phyloP scores from a whole-genome alignment of 1,284 basidiomycete species.

The Sporisorium iseilematis-ciliati region DNA sequence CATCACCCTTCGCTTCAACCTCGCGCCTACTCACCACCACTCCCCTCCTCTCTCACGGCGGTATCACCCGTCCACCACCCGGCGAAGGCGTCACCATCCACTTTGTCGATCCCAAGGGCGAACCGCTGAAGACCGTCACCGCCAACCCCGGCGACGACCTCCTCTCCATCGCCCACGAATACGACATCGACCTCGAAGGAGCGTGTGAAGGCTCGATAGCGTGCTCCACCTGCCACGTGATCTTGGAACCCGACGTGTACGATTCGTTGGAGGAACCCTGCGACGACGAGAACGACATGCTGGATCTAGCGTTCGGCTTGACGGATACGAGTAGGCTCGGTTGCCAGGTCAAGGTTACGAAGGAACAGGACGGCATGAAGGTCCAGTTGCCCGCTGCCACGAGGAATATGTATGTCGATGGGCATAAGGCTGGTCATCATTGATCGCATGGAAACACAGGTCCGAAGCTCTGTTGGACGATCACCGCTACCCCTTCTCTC shows the following conservation, averaged over 20 bases:
- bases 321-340: slow-evolving; percentile 81
- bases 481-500: not conserved
- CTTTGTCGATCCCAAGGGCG: slow-evolving; percentile 89
- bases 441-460: not conserved
- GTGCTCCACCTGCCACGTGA: slow-evolving; percentile 97
- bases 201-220: slow-evolving; percentile 93
- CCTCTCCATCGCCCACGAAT: slow-evolving; percentile 89
- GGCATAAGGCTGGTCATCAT: slow-evolving; percentile 53
- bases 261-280: slow-evolving; percentile 89
- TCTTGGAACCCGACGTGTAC: slow-evolving; percentile 84
- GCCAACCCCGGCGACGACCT: slow-evolving; percentile 94
- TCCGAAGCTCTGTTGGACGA: too few species aligned
- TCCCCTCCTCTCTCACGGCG: slow-evolving; percentile 69
- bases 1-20: not conserved
- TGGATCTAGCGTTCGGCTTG: slow-evolving; percentile 96
- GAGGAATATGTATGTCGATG: slow-evolving; percentile 96
- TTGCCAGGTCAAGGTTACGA: slow-evolving; percentile 84
- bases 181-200: slow-evolving; percentile 98
- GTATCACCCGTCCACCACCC: slow-evolving; percentile 74
- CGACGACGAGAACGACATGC: slow-evolving; percentile 92
- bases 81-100: slow-evolving; percentile 82
- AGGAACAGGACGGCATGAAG: slow-evolving; percentile 85
- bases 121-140: slow-evolving; percentile 85
- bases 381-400: slow-evolving; percentile 91
- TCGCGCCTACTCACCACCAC: slow-evolving; percentile 20